Percentiles rank a stretch among this genome's conserved stretches.
Evolutionary conservation across 2,329 filamentous ascomycete species (phyloP).

Genomic region (Incumbomyces lentus): DNA sequence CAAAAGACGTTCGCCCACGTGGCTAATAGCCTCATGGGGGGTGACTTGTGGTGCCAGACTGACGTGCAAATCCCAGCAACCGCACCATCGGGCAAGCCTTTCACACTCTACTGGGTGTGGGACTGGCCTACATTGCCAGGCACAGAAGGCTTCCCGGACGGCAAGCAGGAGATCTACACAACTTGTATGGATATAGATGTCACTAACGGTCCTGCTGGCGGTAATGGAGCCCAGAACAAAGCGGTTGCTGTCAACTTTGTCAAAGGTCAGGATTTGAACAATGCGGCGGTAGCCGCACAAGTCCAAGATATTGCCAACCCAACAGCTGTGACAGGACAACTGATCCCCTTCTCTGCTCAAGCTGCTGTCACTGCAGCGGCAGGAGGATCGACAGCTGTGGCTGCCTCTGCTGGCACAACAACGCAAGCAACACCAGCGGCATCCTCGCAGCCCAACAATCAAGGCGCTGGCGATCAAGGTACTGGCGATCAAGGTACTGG

Average conservation of each 20-base stretch:
- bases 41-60: constrained; percentile 67
- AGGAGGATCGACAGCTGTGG: neutral
- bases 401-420: neutral
- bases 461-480: neutral
- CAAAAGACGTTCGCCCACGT: constrained; percentile 44
- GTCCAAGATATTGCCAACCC: constrained; percentile 26
- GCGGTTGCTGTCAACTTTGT: constrained; percentile 22
- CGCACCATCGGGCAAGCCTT: constrained; percentile 50
- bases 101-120: constrained; percentile 95
- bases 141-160: constrained; percentile 27
- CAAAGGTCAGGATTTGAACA: constrained; percentile 28
- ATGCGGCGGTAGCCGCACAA: constrained; percentile 30
- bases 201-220: constrained; percentile 13
- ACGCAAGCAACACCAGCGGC: neutral
- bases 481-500: neutral
- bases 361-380: neutral
- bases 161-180: constrained; percentile 38
- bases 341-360: constrained; percentile 14
- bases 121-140: constrained; percentile 62
- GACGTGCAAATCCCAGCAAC: constrained; percentile 65
- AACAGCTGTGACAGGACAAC: constrained; percentile 12
- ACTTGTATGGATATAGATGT: constrained; percentile 41
- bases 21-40: constrained; percentile 43
- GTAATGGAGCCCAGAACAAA: constrained; percentile 10
- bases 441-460: neutral